Evolutionary conservation across 2,329 filamentous ascomycete species (phyloP), one percentile per base, ranked within the genome.

Genomic region (Neoascochyta sp.): DNA sequence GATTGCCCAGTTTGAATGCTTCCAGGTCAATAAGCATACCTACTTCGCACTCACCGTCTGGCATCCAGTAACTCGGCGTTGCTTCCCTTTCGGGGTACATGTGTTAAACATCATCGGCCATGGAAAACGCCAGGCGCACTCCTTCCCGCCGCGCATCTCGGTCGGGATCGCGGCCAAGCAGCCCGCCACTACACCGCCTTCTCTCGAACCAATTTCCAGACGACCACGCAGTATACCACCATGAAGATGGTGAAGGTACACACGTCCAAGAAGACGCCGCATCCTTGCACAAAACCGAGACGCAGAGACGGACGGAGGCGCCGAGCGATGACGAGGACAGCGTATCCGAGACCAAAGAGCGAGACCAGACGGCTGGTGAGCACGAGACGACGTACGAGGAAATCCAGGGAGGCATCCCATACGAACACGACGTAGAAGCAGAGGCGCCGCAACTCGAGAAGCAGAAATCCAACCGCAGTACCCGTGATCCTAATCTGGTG

Each of bases 141-240:
- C 19, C 16, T 3, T 38, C 35, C 7, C 30, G 30, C 3, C 34
- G 29, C 14, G 31, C 34, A 9, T 37, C 34, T 14, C 47, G 50
- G n/a, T 52, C 54, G 14, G 34, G 37, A 31, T 57, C 53, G 17
- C 39, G 51, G 5, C 46, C 50, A 9, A 45, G 41, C 14, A 48
- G 30, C 33, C 44, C 41, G 22, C 39, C 46, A 16, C 33, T 61
- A 13, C 42, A 57, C 12, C 50, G 54, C 4, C 24, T 57, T 3
- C 44, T 55, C 9, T 60, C 59, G 3, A 47, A 32, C 8, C 50
- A 58, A 26, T 54, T 57, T 14, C 47, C 56, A 9, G 57, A 62
- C 35, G 57, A 63, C 39, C 50, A 56, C 20, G 60, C 52, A 6
- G 52, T 60, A 1, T 60, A 61, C 20, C 51, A 62, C 29, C 52